phyloP scores from a whole-genome alignment of 495 filamentous ascomycete genomes.

The Bombardia bombarda region DNA sequence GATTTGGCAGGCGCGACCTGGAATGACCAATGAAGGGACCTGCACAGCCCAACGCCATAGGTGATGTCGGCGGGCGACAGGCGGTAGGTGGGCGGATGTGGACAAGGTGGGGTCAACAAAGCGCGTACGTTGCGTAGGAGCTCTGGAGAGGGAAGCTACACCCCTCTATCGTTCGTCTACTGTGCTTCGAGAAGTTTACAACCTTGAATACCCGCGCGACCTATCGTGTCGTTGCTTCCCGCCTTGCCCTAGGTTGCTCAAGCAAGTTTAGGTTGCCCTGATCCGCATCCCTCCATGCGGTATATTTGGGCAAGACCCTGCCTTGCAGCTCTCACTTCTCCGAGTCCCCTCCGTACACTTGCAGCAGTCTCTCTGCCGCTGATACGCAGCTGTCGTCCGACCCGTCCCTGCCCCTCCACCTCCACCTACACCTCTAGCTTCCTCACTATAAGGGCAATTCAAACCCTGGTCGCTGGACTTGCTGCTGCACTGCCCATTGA shows the following conservation, averaged over 20 bases:
- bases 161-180: too few relatives aligned
- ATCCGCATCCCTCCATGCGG: conserved; percentile 18
- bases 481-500: conserved; percentile 6
- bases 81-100: too few relatives aligned
- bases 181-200: background rate
- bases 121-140: too few relatives aligned
- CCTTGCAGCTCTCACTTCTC: conserved; percentile 8
- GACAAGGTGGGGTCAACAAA: too few relatives aligned
- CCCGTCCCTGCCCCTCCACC: too few relatives aligned
- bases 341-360: conserved; percentile 4
- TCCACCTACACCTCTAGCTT: background rate
- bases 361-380: too few relatives aligned
- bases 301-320: conserved; percentile 18
- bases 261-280: background rate
- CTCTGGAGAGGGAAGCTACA: too few relatives aligned
- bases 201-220: conserved; percentile 11
- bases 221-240: background rate
- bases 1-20: background rate
- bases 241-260: background rate
- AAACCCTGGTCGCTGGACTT: background rate
- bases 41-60: too few relatives aligned
- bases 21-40: too few relatives aligned
- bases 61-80: too few relatives aligned
- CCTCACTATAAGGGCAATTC: too few relatives aligned
- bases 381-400: too few relatives aligned